phyloP scores from a whole-genome alignment of 345 rosid species.

The Microthlaspi erraticum region DNA sequence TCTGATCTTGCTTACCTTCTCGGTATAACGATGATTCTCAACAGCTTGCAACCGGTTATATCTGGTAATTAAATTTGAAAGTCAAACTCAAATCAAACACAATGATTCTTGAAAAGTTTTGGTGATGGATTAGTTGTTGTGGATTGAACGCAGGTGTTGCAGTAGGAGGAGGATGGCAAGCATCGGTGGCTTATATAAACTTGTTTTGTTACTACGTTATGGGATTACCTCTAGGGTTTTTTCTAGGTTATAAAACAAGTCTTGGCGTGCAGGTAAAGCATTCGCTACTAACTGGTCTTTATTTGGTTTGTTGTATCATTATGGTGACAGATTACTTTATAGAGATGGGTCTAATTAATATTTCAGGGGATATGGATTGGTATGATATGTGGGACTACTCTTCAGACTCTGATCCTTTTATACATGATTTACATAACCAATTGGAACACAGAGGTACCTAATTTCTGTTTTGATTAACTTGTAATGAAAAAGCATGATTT shows the following conservation, averaged over 20 bases:
- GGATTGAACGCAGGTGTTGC: constrained; percentile 71
- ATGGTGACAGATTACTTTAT: background rate
- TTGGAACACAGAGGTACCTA: constrained; percentile 81
- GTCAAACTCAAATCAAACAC: background rate
- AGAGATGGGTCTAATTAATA: background rate
- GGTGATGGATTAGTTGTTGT: background rate
- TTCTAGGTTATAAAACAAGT: constrained; percentile 71
- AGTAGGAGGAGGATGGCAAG: constrained; percentile 99
- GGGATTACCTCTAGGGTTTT: constrained; percentile 84
- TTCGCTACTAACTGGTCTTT: background rate
- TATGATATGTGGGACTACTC: constrained; percentile 81
- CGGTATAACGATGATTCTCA: constrained; percentile 79
- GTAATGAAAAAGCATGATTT: background rate
- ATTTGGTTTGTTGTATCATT: background rate
- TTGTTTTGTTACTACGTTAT: constrained; percentile 72
- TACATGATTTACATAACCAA: constrained; percentile 66
- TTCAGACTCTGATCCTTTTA: constrained; percentile 80
- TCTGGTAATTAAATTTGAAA: constrained; percentile 56
- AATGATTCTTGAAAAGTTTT: background rate
- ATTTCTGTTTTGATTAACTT: background rate
- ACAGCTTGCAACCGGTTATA: constrained; percentile 86
- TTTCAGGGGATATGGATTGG: constrained; percentile 93
- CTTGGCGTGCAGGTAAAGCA: constrained; percentile 71
- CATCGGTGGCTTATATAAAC: constrained; percentile 82
- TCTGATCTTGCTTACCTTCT: constrained; percentile 74